Percentiles rank a stretch among this genome's conserved stretches.
Evolutionary conservation across 2,329 filamentous ascomycete genomes (phyloP).

Genomic region (Nothophaeocryptopus gaeumannii): DNA sequence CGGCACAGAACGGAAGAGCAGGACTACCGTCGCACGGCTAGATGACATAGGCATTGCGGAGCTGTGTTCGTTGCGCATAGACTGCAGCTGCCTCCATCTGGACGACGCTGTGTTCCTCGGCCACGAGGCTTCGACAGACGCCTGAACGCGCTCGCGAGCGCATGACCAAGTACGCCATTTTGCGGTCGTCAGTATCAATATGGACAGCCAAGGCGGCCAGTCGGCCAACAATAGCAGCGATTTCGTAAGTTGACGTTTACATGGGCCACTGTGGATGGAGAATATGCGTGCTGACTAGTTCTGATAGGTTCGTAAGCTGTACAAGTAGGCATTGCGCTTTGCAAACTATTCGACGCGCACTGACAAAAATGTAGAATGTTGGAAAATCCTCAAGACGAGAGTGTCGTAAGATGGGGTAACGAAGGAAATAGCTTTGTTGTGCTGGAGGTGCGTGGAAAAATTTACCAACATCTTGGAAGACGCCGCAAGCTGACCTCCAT

Average conservation of each 20-base stretch:
- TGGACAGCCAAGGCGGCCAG: constrained; percentile 45
- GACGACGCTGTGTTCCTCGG: constrained; percentile 14
- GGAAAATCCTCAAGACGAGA: constrained; percentile 87
- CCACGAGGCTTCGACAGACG: constrained; percentile 13
- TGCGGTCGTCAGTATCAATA: constrained; percentile 25
- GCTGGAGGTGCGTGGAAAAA: constrained; percentile 66
- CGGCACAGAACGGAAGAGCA: too few relatives aligned
- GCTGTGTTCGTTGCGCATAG: constrained; percentile 5
- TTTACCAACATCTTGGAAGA: background rate
- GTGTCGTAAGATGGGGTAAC: constrained; percentile 93
- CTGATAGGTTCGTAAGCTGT: constrained; percentile 86
- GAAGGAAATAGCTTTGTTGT: constrained; percentile 96
- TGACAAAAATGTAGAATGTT: constrained; percentile 67
- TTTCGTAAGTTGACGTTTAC: constrained; percentile 66
- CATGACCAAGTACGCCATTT: constrained; percentile 10
- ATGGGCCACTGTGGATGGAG: background rate
- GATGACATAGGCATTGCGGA: constrained; percentile 20
- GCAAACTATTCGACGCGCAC: background rate
- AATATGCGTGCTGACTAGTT: constrained; percentile 10
- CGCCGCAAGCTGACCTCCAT: constrained; percentile 2
- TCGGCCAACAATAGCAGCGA: constrained; percentile 83
- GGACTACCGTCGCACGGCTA: constrained; percentile 8
- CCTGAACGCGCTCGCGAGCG: constrained; percentile 2
- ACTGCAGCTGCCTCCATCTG: constrained; percentile 14
- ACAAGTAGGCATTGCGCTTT: constrained; percentile 68